Base-by-base conservation (phyloP, 208 protist genomes). In the Angomonas deanei region DNA sequence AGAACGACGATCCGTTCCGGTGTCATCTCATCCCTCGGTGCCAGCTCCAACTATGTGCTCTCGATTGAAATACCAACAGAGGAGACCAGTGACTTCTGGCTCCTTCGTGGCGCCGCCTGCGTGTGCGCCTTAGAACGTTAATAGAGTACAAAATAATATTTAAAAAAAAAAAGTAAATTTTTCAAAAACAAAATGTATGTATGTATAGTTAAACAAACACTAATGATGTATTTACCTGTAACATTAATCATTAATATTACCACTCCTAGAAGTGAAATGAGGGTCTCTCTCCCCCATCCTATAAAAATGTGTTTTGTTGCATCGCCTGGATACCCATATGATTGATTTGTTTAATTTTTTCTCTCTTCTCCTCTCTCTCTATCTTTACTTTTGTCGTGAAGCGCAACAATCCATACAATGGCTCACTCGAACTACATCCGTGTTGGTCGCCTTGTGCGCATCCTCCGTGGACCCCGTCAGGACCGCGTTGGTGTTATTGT, bases 31-130 rank as follows among this genome's bases (percentile, higher is more conserved):
- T 98, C 97, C 1, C 88, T 98, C 3, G 97, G 97, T 31, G 96
- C 97, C 10, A 97, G 92, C 64, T 97, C 94, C 56, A 98, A 98
- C 83, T 98, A 95, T 75, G 88, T 98, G 1, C 72, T 97, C 6
- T 88, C 86, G 1, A 75, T 97, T 33, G 94, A 97, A 71, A 72
- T 86, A 32, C 89, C 88, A 3, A 88, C 92, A 21, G 85, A 84
- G 21, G 65, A 95, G 56, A 71, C 72, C 32, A 77, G 84, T 8
- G 88, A 96, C 78, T 97, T 94, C 71, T 97, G 92, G 92, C 68
- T 92, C 33, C 81, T 95, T 23, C 96, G 91, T 68, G 92, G 92
- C 49, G 87, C 88, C 17, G 92, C 92, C 6, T 93, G 88, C 59
- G 90, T 95, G 21, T 95, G 88, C 49, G 87, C 88, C 1, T 72